Conservation (phyloP, 352 stramenopile genomes). For the Phytophthora europaea region DNA sequence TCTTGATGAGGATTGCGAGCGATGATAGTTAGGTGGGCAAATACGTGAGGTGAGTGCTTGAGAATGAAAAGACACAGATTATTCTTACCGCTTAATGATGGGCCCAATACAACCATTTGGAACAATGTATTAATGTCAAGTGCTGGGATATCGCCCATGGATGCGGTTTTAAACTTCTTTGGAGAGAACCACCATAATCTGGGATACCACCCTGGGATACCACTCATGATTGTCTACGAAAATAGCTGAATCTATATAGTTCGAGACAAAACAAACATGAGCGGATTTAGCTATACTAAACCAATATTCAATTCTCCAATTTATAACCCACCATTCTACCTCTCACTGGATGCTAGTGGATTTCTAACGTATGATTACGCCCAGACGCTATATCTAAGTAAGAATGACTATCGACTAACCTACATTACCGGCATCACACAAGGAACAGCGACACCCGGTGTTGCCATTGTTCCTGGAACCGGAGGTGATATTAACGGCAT, state of each 20-base stretch:
- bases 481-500: neutral
- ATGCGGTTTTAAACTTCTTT: neutral
- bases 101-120: too few relatives aligned
- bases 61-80: too few relatives aligned
- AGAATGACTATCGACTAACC: neutral
- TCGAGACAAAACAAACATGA: neutral
- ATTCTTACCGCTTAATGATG: too few relatives aligned
- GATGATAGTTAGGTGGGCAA: too few relatives aligned
- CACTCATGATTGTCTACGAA: neutral
- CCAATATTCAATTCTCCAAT: neutral
- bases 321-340: neutral
- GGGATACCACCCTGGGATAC: neutral
- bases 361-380: neutral
- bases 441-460: neutral
- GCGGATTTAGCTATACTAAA: neutral
- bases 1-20: too few relatives aligned
- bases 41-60: too few relatives aligned
- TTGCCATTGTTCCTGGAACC: neutral
- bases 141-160: neutral
- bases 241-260: too few relatives aligned
- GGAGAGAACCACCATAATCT: neutral
- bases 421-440: neutral
- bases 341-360: neutral
- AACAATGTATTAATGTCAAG: too few relatives aligned
- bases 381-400: neutral